Evolutionary conservation across 495 filamentous ascomycete species (phyloP).

Genomic region (Neurospora sp.): DNA sequence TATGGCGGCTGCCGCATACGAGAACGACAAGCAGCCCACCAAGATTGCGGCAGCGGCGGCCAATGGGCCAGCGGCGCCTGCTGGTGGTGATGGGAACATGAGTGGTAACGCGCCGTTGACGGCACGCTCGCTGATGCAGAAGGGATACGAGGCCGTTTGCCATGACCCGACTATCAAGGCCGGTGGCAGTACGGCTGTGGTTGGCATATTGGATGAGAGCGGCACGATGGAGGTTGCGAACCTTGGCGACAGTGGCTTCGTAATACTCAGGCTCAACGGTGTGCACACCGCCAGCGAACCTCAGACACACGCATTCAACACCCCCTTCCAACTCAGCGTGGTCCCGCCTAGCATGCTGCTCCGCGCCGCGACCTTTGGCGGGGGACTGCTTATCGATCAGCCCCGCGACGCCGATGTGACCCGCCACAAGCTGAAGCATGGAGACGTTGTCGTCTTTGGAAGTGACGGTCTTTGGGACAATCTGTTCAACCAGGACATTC

Average conservation of each 20-base stretch:
- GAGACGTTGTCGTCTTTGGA: constrained; percentile 83
- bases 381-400: constrained; percentile 66
- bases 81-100: not conserved
- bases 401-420: constrained; percentile 78
- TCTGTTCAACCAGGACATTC: constrained; percentile 77
- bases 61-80: constrained; percentile 12
- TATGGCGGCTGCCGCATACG: constrained; percentile 67
- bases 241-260: constrained; percentile 94
- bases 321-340: constrained; percentile 86
- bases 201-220: constrained; percentile 59
- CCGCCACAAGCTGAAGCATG: constrained; percentile 66
- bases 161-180: constrained; percentile 61
- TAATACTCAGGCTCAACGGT: constrained; percentile 72
- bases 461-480: constrained; percentile 98
- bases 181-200: constrained; percentile 82
- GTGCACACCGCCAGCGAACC: constrained; percentile 73
- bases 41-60: not conserved
- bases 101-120: constrained; percentile 25
- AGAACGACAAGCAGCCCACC: constrained; percentile 25
- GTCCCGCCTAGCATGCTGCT: constrained; percentile 69
- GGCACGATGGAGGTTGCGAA: constrained; percentile 82
- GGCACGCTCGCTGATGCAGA: constrained; percentile 65
- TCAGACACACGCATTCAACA: constrained; percentile 96
- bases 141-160: constrained; percentile 71
- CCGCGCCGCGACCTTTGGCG: constrained; percentile 71